Conservation (phyloP, 352 stramenopile species). For the Phytophthora constricta region DNA sequence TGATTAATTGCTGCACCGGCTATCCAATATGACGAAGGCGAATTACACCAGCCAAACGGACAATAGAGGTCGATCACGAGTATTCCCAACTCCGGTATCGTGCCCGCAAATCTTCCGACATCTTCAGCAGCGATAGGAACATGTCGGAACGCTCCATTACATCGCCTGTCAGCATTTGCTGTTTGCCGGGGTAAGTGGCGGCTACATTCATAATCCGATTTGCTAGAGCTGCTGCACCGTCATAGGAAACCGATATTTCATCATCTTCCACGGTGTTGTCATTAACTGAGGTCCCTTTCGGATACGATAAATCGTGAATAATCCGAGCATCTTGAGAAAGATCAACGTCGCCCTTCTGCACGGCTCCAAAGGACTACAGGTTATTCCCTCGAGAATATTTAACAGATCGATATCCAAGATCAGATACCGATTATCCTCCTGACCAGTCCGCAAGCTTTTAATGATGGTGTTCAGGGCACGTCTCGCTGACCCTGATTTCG, state of each 20-base stretch:
- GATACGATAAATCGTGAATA: slow-evolving; percentile 15
- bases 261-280: slow-evolving; percentile 1
- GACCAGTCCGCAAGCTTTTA: slow-evolving; percentile 15
- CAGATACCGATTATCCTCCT: slow-evolving; percentile 18
- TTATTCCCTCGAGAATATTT: background rate
- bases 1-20: slow-evolving; percentile 4
- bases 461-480: slow-evolving; percentile 19
- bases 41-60: slow-evolving; percentile 18
- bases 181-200: background rate
- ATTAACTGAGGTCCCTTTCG: slow-evolving; percentile 12
- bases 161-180: slow-evolving; percentile 13
- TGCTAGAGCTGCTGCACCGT: background rate
- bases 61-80: slow-evolving; percentile 14
- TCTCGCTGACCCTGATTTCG: slow-evolving; percentile 9
- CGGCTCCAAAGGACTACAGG: too few species aligned
- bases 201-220: slow-evolving; percentile 11
- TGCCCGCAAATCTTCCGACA: slow-evolving; percentile 9
- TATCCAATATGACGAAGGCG: slow-evolving; percentile 11
- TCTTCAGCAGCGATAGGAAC: slow-evolving; percentile 5
- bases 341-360: slow-evolving; percentile 14
- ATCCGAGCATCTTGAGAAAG: too few species aligned
- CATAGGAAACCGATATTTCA: slow-evolving; percentile 1
- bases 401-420: slow-evolving; percentile 23
- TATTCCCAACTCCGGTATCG: slow-evolving; percentile 10
- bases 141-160: slow-evolving; percentile 2